Evolutionary conservation across 1,139 yeast genomes (phyloP).

Genomic region (Pichia sp.): DNA sequence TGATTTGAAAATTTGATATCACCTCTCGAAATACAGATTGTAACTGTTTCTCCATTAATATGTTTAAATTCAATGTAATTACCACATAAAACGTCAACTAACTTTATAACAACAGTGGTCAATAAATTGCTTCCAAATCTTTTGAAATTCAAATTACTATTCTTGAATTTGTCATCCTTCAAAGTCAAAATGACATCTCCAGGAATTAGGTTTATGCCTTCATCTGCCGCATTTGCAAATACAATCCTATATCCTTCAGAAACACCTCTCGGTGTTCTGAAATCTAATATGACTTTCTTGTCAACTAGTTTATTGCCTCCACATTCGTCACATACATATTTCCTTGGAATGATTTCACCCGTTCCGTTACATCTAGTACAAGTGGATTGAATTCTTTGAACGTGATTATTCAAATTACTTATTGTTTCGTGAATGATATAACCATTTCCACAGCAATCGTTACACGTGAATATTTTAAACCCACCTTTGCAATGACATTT

Average conservation of each 20-base stretch:
- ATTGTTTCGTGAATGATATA: conserved; percentile 9
- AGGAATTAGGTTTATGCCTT: conserved; percentile 48
- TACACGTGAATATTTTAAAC: conserved; percentile 23
- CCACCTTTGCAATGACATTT: conserved; percentile 41
- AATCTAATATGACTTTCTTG: conserved; percentile 42
- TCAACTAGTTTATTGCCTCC: conserved; percentile 32
- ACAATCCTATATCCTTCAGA: conserved; percentile 42
- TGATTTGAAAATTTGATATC: conserved; percentile 38
- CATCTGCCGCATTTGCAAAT: conserved; percentile 54
- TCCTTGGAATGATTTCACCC: conserved; percentile 27
- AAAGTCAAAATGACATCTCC: conserved; percentile 56
- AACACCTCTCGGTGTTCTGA: conserved; percentile 46
- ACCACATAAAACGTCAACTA: conserved; percentile 48
- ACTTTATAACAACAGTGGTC: conserved; percentile 38
- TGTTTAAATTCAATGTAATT: conserved; percentile 39
- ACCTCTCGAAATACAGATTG: conserved; percentile 34
- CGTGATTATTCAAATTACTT: no score
- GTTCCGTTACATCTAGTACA: conserved; percentile 32
- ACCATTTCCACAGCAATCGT: conserved; percentile 34
- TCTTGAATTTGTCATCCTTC: conserved; percentile 18
- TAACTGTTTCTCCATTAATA: conserved; percentile 38
- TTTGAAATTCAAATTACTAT: conserved; percentile 32
- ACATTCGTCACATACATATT: conserved; percentile 34
- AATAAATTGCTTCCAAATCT: conserved; percentile 40
- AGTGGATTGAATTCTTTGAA: conserved; percentile 18